These are phyloP conservation scores for Colletotrichum chlorophyti DNA, from an alignment of 2,329 filamentous ascomycete genomes.

Conservation along the genomic window DNA sequence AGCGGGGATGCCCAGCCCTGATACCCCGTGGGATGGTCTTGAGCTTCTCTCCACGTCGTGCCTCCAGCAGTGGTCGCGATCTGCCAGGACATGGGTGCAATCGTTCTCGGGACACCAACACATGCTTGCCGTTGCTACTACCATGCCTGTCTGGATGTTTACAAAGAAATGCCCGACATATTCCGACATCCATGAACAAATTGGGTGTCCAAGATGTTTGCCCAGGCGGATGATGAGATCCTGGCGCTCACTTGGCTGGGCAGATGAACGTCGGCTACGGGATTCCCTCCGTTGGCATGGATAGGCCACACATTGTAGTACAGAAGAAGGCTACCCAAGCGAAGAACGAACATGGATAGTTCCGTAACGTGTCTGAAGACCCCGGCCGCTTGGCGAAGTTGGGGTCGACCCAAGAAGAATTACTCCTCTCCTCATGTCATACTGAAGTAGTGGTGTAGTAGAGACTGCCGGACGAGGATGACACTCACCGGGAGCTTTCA, in stretches of 20 bases:
- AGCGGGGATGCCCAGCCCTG: constrained; percentile 13
- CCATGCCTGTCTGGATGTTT: not conserved
- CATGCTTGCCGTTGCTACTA: not conserved
- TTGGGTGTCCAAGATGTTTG: not conserved
- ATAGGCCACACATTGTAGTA: not conserved
- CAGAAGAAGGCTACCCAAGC: constrained; percentile 9
- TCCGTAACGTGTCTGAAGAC: not conserved
- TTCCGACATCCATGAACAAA: constrained; percentile 16
- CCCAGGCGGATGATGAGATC: not conserved
- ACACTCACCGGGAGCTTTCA: constrained; percentile 2
- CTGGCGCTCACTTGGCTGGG: not conserved
- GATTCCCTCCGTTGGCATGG: not conserved
- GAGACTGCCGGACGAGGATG: constrained; percentile 11
- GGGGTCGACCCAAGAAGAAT: not conserved
- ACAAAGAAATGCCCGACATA: constrained; percentile 25
- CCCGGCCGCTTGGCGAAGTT: constrained; percentile 15
- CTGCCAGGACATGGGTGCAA: not conserved
- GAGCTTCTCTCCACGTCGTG: constrained; percentile 3
- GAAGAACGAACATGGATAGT: constrained; percentile 2
- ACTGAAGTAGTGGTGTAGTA: not conserved
- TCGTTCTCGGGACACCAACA: not conserved
- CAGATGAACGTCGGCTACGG: not conserved
- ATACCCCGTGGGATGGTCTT: not conserved
- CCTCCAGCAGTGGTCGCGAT: too few species aligned
- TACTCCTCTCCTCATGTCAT: not conserved